Evolutionary conservation across 169 alveolate genomes (phyloP).

Genomic region (Plasmodium gonderi): DNA sequence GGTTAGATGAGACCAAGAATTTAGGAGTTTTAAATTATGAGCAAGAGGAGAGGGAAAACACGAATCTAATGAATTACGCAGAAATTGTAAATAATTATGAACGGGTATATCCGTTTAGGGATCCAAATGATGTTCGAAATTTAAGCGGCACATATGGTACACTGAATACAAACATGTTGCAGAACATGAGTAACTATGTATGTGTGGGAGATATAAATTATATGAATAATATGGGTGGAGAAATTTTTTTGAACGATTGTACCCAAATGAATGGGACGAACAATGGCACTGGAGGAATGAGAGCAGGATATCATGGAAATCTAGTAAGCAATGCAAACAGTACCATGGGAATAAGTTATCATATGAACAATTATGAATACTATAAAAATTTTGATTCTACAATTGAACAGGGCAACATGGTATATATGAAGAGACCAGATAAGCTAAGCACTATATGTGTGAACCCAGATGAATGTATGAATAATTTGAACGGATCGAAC

Average conservation of each 20-base stretch:
- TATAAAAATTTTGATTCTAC: neutral
- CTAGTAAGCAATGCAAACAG: neutral
- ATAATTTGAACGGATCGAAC: neutral
- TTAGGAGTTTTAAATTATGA: neutral
- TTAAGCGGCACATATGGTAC: no score
- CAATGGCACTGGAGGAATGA: neutral
- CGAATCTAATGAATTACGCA: no score
- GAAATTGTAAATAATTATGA: neutral
- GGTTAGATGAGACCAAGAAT: neutral
- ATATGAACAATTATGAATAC: neutral
- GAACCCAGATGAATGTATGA: neutral
- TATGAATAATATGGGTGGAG: no score
- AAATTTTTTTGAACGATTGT: no score
- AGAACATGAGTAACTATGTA: no score
- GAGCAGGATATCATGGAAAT: neutral
- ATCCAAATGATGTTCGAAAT: neutral
- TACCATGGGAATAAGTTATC: neutral
- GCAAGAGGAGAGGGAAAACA: neutral
- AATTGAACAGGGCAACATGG: neutral
- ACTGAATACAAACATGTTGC: no score
- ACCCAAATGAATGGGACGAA: neutral
- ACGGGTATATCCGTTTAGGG: neutral
- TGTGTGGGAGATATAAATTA: no score
- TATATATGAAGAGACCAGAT: neutral
- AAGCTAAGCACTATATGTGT: neutral